phyloP scores from a whole-genome alignment of 805 yeast species.

The Nakazawaea siamensis region DNA sequence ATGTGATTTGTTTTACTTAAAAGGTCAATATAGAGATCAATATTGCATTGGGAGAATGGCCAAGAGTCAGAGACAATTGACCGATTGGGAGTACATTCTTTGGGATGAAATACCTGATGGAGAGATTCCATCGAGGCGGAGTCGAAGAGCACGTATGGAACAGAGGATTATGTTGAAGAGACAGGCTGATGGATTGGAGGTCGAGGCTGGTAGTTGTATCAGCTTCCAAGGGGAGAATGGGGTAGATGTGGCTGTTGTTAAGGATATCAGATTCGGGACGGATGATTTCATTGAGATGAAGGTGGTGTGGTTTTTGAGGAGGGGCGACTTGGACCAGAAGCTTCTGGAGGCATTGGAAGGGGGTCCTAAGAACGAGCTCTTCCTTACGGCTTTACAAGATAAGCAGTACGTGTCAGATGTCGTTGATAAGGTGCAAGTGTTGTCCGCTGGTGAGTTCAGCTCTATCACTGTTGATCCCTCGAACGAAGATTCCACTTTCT shows the following conservation, averaged over 20 bases:
- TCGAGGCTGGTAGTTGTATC: slow-evolving; percentile 47
- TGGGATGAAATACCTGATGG: not conserved
- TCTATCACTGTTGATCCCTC: slow-evolving; percentile 29
- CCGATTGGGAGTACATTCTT: slow-evolving; percentile 27
- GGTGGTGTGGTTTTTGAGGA: slow-evolving; percentile 39
- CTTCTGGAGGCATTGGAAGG: slow-evolving; percentile 20
- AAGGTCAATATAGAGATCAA: too few species aligned
- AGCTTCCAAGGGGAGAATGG: slow-evolving; percentile 20
- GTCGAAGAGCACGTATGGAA: not conserved
- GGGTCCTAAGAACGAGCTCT: slow-evolving; percentile 35
- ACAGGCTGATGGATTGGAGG: slow-evolving; percentile 35
- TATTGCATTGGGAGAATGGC: slow-evolving; percentile 17
- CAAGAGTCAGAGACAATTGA: slow-evolving; percentile 16
- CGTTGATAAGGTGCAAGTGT: slow-evolving; percentile 33
- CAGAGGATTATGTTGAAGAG: slow-evolving; percentile 26
- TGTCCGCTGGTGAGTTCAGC: slow-evolving; percentile 27
- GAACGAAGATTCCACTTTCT: slow-evolving; percentile 21
- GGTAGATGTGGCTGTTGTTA: slow-evolving; percentile 41
- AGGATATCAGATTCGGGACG: slow-evolving; percentile 43
- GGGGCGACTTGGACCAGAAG: slow-evolving; percentile 27
- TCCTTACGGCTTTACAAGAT: slow-evolving; percentile 42
- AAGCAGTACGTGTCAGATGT: slow-evolving; percentile 36
- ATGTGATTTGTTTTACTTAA: too few species aligned
- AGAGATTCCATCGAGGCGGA: slow-evolving; percentile 6
- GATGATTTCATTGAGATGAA: slow-evolving; percentile 37